A percentile compares a stretch with the other conserved stretches of the same genome.
Evolutionary conservation across 179 eudicot species (phyloP).

Genomic region (Heliamphora pulchella): DNA sequence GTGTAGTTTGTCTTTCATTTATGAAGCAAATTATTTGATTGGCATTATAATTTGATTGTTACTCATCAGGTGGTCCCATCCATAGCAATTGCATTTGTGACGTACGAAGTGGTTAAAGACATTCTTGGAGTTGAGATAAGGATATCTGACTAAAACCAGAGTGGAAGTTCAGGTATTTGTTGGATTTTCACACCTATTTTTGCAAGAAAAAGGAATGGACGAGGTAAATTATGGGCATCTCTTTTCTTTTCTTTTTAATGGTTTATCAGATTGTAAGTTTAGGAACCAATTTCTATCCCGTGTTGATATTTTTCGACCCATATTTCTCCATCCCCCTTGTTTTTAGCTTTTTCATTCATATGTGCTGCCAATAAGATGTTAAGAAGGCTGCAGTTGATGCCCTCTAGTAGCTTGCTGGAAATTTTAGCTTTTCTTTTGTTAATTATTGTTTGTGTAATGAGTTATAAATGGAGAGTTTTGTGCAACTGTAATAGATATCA

Average conservation of each 20-base stretch:
- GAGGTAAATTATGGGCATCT: not conserved
- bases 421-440: not conserved
- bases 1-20: not conserved
- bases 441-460: not conserved
- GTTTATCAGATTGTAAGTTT: slow-evolving; percentile 2
- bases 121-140: slow-evolving; percentile 76
- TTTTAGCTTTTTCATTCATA: slow-evolving; percentile 23
- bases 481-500: not conserved
- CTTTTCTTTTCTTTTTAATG: not conserved
- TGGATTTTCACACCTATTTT: not conserved
- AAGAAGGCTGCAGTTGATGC: not conserved
- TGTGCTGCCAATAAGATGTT: slow-evolving; percentile 14
- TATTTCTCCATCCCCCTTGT: slow-evolving; percentile 17
- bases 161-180: slow-evolving; percentile 14
- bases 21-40: not conserved
- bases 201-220: slow-evolving; percentile 18
- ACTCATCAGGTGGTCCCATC: slow-evolving; percentile 79
- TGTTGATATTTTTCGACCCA: slow-evolving; percentile 15
- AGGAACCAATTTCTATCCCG: slow-evolving; percentile 9
- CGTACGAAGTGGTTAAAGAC: slow-evolving; percentile 65
- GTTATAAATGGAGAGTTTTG: not conserved
- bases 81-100: slow-evolving; percentile 82
- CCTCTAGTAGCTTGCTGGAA: slow-evolving; percentile 8
- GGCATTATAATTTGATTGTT: not conserved
- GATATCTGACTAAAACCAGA: slow-evolving; percentile 60